Percentiles rank a stretch among this genome's conserved stretches.
phyloP scores from a whole-genome alignment of 805 yeast species.

The Saturnispora besseyi region DNA sequence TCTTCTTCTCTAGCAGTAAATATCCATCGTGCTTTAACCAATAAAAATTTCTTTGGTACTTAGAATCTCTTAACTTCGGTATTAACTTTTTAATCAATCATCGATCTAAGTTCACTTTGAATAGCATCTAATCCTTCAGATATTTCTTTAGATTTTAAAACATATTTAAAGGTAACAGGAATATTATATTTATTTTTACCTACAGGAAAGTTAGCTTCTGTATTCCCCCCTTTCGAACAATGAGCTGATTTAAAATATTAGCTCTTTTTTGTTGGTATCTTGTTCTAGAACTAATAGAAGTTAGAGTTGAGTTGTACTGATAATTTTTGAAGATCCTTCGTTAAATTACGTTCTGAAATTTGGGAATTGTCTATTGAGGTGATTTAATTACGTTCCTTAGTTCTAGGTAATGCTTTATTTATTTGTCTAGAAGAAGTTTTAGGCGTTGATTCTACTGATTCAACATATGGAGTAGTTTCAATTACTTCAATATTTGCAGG shows the following conservation, averaged over 20 bases:
- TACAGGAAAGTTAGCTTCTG: neutral
- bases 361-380: too few relatives aligned
- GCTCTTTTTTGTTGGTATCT: neutral
- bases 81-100: neutral
- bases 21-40: constrained; percentile 4
- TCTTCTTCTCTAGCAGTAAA: constrained; percentile 6
- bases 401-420: too few relatives aligned
- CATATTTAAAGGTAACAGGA: neutral
- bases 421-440: too few relatives aligned
- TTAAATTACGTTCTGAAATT: neutral
- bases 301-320: neutral
- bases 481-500: too few relatives aligned
- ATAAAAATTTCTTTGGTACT: neutral
- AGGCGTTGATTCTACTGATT: too few relatives aligned
- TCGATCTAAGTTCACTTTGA: neutral
- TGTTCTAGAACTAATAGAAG: neutral
- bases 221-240: neutral
- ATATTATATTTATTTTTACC: too few relatives aligned
- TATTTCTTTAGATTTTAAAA: neutral
- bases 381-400: too few relatives aligned
- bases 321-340: neutral
- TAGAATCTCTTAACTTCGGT: neutral
- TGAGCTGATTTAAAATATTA: neutral
- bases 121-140: neutral
- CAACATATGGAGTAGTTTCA: too few relatives aligned